Conservation (phyloP, 2,329 filamentous ascomycete species). For the Talaromyces sp. region DNA sequence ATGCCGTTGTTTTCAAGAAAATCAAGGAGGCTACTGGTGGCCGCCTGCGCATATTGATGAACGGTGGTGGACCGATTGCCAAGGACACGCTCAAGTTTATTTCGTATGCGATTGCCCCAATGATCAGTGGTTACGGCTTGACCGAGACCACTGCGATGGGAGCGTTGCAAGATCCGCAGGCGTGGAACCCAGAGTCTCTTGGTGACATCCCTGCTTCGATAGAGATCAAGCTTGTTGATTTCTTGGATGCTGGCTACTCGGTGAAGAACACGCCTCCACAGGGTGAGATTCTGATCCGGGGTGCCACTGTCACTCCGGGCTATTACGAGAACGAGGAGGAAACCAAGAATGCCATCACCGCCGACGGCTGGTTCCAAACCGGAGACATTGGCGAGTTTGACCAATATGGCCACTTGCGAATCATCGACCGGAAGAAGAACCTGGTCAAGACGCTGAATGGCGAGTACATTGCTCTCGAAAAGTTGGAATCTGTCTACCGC, state of each 20-base stretch:
- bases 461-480: conserved; percentile 96
- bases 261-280: conserved; percentile 71
- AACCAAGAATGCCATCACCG: conserved; percentile 68
- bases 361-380: conserved; percentile 94
- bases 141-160: conserved; percentile 79
- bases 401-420: conserved; percentile 68
- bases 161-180: conserved; percentile 62
- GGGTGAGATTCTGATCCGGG: conserved; percentile 88
- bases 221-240: conserved; percentile 88
- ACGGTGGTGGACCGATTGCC: conserved; percentile 86
- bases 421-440: conserved; percentile 98
- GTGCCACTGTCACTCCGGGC: conserved; percentile 64
- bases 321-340: conserved; percentile 87
- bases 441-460: conserved; percentile 91
- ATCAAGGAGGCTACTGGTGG: conserved; percentile 88
- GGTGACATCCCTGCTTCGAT: conserved; percentile 72
- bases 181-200: conserved; percentile 72
- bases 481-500: conserved; percentile 87
- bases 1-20: conserved; percentile 84
- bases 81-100: conserved; percentile 85
- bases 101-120: conserved; percentile 85
- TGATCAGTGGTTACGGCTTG: conserved; percentile 90
- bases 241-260: conserved; percentile 81
- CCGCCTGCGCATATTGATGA: conserved; percentile 81
- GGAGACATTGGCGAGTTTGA: conserved; percentile 93